These are phyloP conservation scores for Cordyceps javanica DNA, from an alignment of 2,329 filamentous ascomycete genomes.

Conservation along the genomic window DNA sequence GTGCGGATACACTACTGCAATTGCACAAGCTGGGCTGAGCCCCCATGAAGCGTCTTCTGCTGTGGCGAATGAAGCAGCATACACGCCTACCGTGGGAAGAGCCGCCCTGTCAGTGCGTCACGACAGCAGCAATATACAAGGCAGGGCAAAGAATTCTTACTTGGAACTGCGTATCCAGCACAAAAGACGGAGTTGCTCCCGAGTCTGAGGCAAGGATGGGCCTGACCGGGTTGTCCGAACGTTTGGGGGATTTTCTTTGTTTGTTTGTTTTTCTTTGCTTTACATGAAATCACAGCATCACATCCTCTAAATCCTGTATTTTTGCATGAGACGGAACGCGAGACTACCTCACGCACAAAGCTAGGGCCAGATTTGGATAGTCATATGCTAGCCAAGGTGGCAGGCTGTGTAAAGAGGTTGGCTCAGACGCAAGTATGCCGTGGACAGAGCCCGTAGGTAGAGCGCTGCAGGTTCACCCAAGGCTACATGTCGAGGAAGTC, in stretches of 20 bases:
- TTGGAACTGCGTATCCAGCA: constrained; percentile 6
- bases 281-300: constrained; percentile 10
- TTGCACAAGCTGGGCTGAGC: constrained; percentile 59
- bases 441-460: not conserved
- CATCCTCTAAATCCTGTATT: constrained; percentile 4
- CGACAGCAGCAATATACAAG: constrained; percentile 1
- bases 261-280: constrained; percentile 4
- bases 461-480: not conserved
- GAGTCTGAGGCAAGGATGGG: not conserved
- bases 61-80: constrained; percentile 5
- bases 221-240: not conserved
- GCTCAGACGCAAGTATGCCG: not conserved
- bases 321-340: constrained; percentile 6
- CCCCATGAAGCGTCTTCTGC: constrained; percentile 52
- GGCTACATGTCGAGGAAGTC: not conserved
- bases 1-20: constrained; percentile 54
- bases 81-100: constrained; percentile 3
- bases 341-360: not conserved
- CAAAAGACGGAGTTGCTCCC: not conserved
- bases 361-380: constrained; percentile 7
- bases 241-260: not conserved
- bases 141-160: not conserved
- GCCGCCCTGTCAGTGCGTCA: not conserved
- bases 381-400: constrained; percentile 3
- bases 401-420: not conserved